These are phyloP conservation scores for Oxytropis ochrocephala DNA, from an alignment of 306 rosid species.

Conservation along the genomic window DNA sequence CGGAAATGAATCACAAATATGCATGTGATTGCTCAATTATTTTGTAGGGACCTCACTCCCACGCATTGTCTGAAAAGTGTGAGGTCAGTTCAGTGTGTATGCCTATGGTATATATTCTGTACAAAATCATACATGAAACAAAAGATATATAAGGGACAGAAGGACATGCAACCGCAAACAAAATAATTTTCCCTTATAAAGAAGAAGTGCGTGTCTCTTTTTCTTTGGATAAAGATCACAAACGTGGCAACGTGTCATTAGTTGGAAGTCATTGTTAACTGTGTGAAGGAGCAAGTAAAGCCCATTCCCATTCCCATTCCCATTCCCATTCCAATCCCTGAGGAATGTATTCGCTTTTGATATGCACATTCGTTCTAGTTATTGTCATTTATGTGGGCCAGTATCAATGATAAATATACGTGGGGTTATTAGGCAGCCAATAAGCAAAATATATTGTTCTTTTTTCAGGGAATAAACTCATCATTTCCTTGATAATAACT, in stretches of 20 bases:
- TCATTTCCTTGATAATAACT: too few species aligned
- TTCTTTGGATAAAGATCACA: not conserved
- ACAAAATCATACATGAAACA: not conserved
- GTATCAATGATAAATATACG: too few species aligned
- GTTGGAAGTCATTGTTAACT: constrained; percentile 12
- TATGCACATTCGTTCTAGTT: not conserved
- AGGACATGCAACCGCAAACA: not conserved
- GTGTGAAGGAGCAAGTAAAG: not conserved
- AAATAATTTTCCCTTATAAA: not conserved
- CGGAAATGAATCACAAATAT: not conserved
- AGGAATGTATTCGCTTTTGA: not conserved
- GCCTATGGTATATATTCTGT: not conserved
- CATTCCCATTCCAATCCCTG: not conserved
- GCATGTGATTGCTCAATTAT: constrained; percentile 9
- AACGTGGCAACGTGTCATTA: constrained; percentile 5
- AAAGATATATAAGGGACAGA: constrained; percentile 10
- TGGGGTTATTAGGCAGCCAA: too few species aligned
- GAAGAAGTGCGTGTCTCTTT: not conserved
- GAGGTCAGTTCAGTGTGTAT: not conserved
- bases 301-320: too few species aligned
- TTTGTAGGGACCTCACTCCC: not conserved
- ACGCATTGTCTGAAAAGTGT: not conserved
- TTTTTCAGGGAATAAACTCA: too few species aligned
- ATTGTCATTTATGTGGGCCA: not conserved
- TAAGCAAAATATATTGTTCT: too few species aligned